A percentile compares a stretch with the other conserved stretches of the same genome.
Conservation (phyloP, 2,329 filamentous ascomycete genomes). For the Epicoccum nigrum region DNA sequence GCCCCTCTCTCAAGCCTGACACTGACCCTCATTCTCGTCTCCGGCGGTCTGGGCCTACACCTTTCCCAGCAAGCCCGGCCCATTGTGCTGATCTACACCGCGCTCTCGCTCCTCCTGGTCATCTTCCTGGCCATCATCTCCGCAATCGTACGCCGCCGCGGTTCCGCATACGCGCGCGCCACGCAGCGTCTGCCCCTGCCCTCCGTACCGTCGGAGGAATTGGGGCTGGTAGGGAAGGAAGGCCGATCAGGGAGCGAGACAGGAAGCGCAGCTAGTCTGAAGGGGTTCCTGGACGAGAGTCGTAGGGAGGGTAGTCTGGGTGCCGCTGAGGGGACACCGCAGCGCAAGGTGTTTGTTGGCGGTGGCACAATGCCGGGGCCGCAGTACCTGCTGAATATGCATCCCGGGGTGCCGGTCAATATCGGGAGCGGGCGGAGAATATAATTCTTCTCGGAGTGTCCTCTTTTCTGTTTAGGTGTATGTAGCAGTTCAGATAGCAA, state of each 20-base stretch:
- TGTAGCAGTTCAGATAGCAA: too few species aligned
- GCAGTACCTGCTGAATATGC: slow-evolving; percentile 48
- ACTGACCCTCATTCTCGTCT: slow-evolving; percentile 37
- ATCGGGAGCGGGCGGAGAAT: slow-evolving; percentile 6
- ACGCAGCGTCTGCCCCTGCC: slow-evolving; percentile 10
- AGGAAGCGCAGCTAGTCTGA: slow-evolving; percentile 19
- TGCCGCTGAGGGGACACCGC: background rate
- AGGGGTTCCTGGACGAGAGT: slow-evolving; percentile 14
- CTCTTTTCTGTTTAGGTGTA: too few species aligned
- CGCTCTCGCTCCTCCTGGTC: background rate
- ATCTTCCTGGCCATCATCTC: slow-evolving; percentile 31
- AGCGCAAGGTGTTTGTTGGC: slow-evolving; percentile 32
- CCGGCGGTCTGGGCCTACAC: slow-evolving; percentile 43
- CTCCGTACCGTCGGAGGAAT: slow-evolving; percentile 31
- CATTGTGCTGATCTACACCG: slow-evolving; percentile 37
- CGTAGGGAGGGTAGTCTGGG: slow-evolving; percentile 12
- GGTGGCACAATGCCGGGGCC: slow-evolving; percentile 46
- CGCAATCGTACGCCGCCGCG: slow-evolving; percentile 34
- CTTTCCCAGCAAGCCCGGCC: slow-evolving; percentile 32
- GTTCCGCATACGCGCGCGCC: slow-evolving; percentile 33
- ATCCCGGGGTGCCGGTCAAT: slow-evolving; percentile 46
- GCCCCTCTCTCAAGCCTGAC: slow-evolving; percentile 51
- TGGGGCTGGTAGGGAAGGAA: slow-evolving; percentile 21
- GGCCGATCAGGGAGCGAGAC: slow-evolving; percentile 17
- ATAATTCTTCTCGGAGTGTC: background rate